Evolutionary conservation across 805 yeast genomes (phyloP), one percentile per base, ranked within the genome.

Genomic region (Phaffomyces opuntiae): DNA sequence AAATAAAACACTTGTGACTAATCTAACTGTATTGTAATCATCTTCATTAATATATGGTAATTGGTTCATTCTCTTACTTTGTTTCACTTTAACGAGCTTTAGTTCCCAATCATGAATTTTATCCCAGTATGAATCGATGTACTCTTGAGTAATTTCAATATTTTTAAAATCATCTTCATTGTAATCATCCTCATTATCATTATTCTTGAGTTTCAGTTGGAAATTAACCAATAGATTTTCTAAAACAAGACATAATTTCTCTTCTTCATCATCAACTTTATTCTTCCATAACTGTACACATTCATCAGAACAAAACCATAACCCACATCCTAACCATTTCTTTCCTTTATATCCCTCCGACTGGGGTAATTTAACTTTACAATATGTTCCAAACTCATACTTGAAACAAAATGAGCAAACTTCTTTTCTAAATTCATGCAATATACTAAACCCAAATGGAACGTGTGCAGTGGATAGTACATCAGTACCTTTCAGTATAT

Each of bases 361-460:
- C 14, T 47, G 42, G 1, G 51, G 40, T 1, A 72, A 51, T 45
- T 67, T 74, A 43, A 61, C 54, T 50, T 75, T 79, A 63, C 77
- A 63, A 36, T 65, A 63, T 32, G 60, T 63, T 0, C 84, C 83
- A 50, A 68, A 57, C 31, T 66, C 67, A 51, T 78, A 81, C 3
- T 51, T 44, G 54, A 70, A 78, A 52, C 88, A 81, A 48, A 57
- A 53, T 8, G 73, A 67, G 56, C 88, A 81, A 2, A 78, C 83
- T 53, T 81, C 87, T 51, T 79, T 80, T 42, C 76, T 71, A 57
- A 78, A 81, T 5, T 78, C 79, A 47, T 71, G 67, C 16, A 69
- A 60, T 3, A 81, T 67, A 1, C 77, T 66, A 14, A 71, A 63
- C 9, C 82, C 73, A 36, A 77, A 59, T 0, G 81, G 79, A 3